Evolutionary conservation across 257 asterid genomes (phyloP), one percentile per base, ranked within the genome.

Genomic region (Henckelia pumila): DNA sequence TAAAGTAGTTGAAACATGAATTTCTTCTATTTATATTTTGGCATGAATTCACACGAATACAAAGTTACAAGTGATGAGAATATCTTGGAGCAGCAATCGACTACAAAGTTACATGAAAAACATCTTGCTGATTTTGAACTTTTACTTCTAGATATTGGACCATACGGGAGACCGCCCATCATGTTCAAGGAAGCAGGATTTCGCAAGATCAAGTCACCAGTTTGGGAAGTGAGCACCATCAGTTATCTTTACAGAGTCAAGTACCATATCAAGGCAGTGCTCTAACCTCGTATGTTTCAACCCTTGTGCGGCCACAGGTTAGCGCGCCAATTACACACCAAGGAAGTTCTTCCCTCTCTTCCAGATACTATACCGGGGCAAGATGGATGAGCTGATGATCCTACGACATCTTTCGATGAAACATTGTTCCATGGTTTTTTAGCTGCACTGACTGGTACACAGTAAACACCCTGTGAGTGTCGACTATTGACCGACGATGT

Each of bases 191-290:
- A 47, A 47, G 55, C 17, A 8, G 55, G 20, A 47, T 47, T 5
- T 47, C 24, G 28, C 78, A 22, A 49, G 67, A 64, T 63, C 83
- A 69, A 61, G 64, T 44, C 64, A 62, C 74, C 30, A 64, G 60
- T 64, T 68, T 68, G 67, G 78, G 58, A 59, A 79, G 67, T 58
- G 67, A 68, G 64, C 60, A 76, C 61, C 77, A 63, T 53, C 80
- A 56, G 37, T 25, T 56, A 58, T 76, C 76, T 20, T 9, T 14
- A 22, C 69, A 37, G 71, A 72, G 73, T 37, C 74, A 56, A 19
- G 63, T 63, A 59, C 63, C 20, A 11, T 68, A 66, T 57, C 81
- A 61, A n/a, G 73, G 67, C 30, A 65, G 47, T 22, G 56, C 79
- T 63, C 28, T 62, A 28, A 57, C 70, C 61, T 73, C 75, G 17